Evolutionary conservation across 1,139 yeast genomes (phyloP).

Genomic region (Wickerhamomyces sp.): DNA sequence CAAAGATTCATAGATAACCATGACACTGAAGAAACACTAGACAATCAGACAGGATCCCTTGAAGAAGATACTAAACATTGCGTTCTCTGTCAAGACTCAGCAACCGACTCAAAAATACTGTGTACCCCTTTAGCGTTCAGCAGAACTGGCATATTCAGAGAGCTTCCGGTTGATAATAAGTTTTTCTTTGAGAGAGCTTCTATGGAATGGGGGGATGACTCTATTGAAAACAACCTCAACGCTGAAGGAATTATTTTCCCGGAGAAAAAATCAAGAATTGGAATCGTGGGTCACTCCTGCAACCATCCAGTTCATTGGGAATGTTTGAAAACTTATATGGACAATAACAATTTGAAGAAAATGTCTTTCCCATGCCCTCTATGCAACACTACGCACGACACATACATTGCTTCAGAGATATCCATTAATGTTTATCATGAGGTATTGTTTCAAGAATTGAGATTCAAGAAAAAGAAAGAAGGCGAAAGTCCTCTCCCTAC

Average conservation of each 20-base stretch:
- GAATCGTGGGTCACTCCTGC: constrained; percentile 49
- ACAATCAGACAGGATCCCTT: constrained; percentile 27
- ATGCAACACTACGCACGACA: constrained; percentile 47
- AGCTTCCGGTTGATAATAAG: constrained; percentile 35
- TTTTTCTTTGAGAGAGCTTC: constrained; percentile 54
- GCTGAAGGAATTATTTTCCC: constrained; percentile 15
- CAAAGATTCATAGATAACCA: constrained; percentile 57
- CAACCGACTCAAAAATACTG: constrained; percentile 39
- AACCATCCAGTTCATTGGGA: constrained; percentile 64
- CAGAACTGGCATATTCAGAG: constrained; percentile 42
- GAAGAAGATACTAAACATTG: constrained; percentile 37
- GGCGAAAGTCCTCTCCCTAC: too few relatives aligned
- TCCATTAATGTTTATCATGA: background rate
- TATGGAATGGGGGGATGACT: constrained; percentile 41
- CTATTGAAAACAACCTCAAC: constrained; percentile 28
- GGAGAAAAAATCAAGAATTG: background rate
- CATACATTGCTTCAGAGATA: constrained; percentile 11
- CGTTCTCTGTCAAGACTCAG: constrained; percentile 64
- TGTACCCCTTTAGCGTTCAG: constrained; percentile 48
- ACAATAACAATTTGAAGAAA: constrained; percentile 26
- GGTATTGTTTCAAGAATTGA: background rate
- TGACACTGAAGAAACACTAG: constrained; percentile 31
- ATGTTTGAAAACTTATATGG: constrained; percentile 42
- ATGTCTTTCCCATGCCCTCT: constrained; percentile 52
- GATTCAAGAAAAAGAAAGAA: too few relatives aligned